Percentiles rank a stretch among this genome's conserved stretches.
These are phyloP conservation scores for Lepraria neglecta DNA, from an alignment of 495 filamentous ascomycete genomes.

Conservation along the genomic window DNA sequence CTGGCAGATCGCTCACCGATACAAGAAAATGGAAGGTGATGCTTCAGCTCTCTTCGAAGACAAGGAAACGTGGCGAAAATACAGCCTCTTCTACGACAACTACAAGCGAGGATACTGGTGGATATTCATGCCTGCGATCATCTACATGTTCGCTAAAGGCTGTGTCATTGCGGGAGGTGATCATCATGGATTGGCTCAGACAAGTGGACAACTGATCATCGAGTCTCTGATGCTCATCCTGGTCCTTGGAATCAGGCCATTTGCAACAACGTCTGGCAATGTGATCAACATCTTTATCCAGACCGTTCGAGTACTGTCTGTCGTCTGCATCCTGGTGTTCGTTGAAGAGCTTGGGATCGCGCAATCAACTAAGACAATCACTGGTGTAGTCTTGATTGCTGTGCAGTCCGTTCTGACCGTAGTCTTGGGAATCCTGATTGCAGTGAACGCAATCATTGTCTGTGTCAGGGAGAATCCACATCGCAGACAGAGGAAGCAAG, in stretches of 20 bases:
- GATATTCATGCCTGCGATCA: slow-evolving; percentile 84
- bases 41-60: slow-evolving; percentile 70
- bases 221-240: slow-evolving; percentile 66
- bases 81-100: slow-evolving; percentile 94
- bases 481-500: slow-evolving; percentile 73
- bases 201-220: slow-evolving; percentile 69
- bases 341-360: slow-evolving; percentile 87
- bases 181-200: slow-evolving; percentile 78
- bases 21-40: slow-evolving; percentile 71
- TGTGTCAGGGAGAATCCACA: slow-evolving; percentile 87
- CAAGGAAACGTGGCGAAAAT: slow-evolving; percentile 87
- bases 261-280: slow-evolving; percentile 75
- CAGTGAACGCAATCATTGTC: slow-evolving; percentile 76
- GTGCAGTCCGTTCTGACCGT: slow-evolving; percentile 81
- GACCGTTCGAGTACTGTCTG: slow-evolving; percentile 86
- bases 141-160: slow-evolving; percentile 90
- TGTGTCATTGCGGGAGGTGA: slow-evolving; percentile 80
- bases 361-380: slow-evolving; percentile 92
- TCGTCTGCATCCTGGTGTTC: slow-evolving; percentile 84
- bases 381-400: slow-evolving; percentile 81
- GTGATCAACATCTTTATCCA: slow-evolving; percentile 93
- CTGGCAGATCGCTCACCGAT: slow-evolving; percentile 64
- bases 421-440: slow-evolving; percentile 80
- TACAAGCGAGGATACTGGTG: slow-evolving; percentile 94
- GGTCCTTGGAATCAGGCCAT: slow-evolving; percentile 79